A percentile compares a stretch with the other conserved stretches of the same genome.
phyloP scores from a whole-genome alignment of 2,329 filamentous ascomycete species.

The Aspergillus unguis region DNA sequence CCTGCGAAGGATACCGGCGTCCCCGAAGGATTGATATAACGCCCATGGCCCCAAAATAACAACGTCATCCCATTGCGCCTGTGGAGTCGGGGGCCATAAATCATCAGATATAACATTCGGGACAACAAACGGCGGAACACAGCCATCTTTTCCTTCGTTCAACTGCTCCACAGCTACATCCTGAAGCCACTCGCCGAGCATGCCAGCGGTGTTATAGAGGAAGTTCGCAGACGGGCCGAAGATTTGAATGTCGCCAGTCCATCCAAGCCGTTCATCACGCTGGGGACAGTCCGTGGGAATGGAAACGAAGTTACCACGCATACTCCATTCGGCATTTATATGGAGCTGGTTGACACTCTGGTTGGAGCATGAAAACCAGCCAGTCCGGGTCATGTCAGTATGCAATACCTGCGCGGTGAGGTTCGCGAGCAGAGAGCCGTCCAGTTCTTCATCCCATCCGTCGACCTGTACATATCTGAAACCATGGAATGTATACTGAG shows the following conservation, averaged over 20 bases:
- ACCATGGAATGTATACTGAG: conserved; percentile 53
- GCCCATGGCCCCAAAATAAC: conserved; percentile 37
- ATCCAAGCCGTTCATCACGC: conserved; percentile 53
- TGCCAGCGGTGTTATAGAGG: conserved; percentile 52
- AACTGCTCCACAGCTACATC: conserved; percentile 44
- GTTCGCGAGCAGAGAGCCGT: conserved; percentile 11
- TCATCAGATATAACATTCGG: conserved; percentile 21
- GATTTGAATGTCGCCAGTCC: conserved; percentile 52
- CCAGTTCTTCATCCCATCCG: conserved; percentile 14
- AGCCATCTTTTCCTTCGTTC: conserved; percentile 16
- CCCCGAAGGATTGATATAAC: conserved; percentile 34
- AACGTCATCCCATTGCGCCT: conserved; percentile 42
- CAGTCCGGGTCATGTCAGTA: conserved; percentile 52
- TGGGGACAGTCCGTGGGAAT: conserved; percentile 59
- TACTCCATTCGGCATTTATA: conserved; percentile 55
- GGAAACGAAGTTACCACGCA: conserved; percentile 58
- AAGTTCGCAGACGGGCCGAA: conserved; percentile 54
- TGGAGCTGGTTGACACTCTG: conserved; percentile 53
- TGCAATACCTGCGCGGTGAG: conserved; percentile 47
- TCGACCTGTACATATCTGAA: conserved; percentile 50
- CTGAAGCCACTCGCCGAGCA: conserved; percentile 51
- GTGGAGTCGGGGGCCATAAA: conserved; percentile 17
- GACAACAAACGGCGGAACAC: conserved; percentile 32
- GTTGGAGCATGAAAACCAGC: conserved; percentile 54
- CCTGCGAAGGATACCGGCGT: conserved; percentile 31